Evolutionary conservation across 1,284 basidiomycete genomes (phyloP), one percentile per base, ranked within the genome.

Genomic region (Trametes hirsuta): DNA sequence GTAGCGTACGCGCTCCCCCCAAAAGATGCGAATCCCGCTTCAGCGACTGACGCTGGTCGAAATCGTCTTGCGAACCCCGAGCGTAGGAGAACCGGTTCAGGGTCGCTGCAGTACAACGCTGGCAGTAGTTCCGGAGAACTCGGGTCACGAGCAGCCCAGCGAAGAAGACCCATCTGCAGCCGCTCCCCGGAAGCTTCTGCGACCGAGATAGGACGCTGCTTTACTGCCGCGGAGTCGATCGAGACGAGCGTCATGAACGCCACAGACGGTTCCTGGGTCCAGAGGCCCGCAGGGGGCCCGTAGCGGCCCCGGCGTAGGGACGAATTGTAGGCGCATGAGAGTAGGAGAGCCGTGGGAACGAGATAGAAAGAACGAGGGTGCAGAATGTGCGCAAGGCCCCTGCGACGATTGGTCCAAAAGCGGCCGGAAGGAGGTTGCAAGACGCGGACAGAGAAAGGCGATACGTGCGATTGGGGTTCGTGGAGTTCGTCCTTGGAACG

Each of bases 111-210:
- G 37, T 30, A n/a, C 25, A 25, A 22, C 14, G n/a, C 53, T 45
- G 37, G 46, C 45, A 40, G 34, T 34, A 37, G 42, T 4, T 34
- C 24, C 36, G 46, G 53, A 45, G 25, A 30, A 42, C n/a, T 39
- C 6, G 41, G 39, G 39, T 55, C 46, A 50, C 48, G 42, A 22
- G 49, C 45, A 25, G 37, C 37, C 12, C 18, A 14, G 11, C 40
- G 42, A 52, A 49, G 39, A 55, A 47, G 34, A 10, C 18, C 25
- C 24, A 40, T 50, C 34, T 56, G 54, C 54, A 56, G 47, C 54
- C 54, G 54, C 21, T 15, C 37, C 9, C 21, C n/a, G 21, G 37
- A 52, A 40, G 36, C 35, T 51, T 52, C 42, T 46, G 18, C 14
- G 25, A 2, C 44, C 25, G 2, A 12, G 22, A 14, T 10, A 22